phyloP scores from a whole-genome alignment of 805 yeast genomes.

The Yamadazyma philogaea region DNA sequence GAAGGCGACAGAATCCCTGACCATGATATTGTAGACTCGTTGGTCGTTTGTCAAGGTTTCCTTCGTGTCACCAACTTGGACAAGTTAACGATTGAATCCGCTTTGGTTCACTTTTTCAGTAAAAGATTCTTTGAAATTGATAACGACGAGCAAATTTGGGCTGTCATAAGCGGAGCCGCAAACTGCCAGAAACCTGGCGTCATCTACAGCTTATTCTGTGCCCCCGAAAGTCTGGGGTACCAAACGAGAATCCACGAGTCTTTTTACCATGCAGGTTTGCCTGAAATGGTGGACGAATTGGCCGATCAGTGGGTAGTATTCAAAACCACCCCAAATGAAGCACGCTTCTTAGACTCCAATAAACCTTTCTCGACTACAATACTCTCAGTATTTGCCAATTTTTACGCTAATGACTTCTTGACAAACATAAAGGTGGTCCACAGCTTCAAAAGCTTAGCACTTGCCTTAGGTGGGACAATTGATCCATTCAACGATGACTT shows the following conservation, averaged over 20 bases:
- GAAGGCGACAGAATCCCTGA: neutral
- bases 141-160: neutral
- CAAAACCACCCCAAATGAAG: too few relatives aligned
- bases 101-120: neutral
- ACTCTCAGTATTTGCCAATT: neutral
- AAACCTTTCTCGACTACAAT: neutral
- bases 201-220: conserved; percentile 1
- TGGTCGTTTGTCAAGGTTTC: neutral
- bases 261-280: neutral
- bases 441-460: neutral
- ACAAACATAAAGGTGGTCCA: neutral
- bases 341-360: neutral
- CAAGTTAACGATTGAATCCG: conserved; percentile 1
- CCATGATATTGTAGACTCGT: neutral
- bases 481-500: conserved; percentile 1
- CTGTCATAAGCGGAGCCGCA: neutral
- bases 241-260: neutral
- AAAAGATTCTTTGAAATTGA: neutral
- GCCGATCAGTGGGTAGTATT: neutral
- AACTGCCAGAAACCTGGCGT: conserved; percentile 1
- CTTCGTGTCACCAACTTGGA: neutral
- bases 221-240: neutral
- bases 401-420: neutral
- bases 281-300: neutral
- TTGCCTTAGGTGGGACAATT: neutral